Base-by-base conservation (phyloP, 345 rosid genomes). In the Eutrema japonicum region DNA sequence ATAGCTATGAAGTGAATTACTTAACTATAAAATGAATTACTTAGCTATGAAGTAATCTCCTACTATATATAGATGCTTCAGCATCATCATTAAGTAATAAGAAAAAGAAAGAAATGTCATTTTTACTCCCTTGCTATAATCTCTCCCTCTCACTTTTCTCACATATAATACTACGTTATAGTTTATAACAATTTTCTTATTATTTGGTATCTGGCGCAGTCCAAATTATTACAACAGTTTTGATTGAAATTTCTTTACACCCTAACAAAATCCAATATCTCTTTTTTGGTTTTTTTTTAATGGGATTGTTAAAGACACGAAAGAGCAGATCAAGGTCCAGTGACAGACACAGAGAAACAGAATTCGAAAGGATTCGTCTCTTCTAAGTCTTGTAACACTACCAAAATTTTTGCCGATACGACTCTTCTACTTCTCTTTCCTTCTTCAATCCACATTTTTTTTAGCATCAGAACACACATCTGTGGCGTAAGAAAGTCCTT, bases 331-430 rank as follows among this genome's bases (percentile, higher is more conserved):
- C 70, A 66, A 16, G 66, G 29, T 74, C 29, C 35, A 66, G 43
- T 11, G 42, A 46, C 38, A 33, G 49, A 54, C 55, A 29, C 12
- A 52, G 66, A 66, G 59, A 66, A 41, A 57, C 58, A 8, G 3
- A 73, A 48, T 66, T 65, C 71, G 54, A 45, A 64, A 16, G 30
- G 49, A 7, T 65, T 32, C 12, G 40, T 64, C 65, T 45, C 77
- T 41, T 10, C 14, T 40, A 22, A 8, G 53, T 47, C 18, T 48
- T 64, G 22, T 50, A 37, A 50, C 45, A 65, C 70, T 67, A 60
- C 45, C 78, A 67, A 75, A 75, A 51, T 45, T 75, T 37, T 75
- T 68, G 42, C 67, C 22, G 53, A n/a, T 67, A 75, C 78, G 59
- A 57, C 33, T 22, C 26, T 55, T 58, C 59, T 50, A 5, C 59